Conservation (phyloP, 2,329 filamentous ascomycete genomes). For the Botrytis sinoallii region DNA sequence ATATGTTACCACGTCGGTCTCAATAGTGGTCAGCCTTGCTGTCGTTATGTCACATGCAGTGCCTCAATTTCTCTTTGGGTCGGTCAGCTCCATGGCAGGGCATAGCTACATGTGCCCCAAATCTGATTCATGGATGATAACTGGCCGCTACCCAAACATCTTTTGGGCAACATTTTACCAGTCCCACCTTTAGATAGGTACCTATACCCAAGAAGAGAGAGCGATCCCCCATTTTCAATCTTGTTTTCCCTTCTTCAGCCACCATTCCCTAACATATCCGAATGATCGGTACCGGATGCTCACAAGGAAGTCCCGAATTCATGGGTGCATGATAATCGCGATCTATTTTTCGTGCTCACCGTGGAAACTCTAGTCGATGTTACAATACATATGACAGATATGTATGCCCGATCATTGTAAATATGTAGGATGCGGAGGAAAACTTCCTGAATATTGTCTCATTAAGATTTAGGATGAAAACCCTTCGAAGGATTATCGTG, state of each 20-base stretch:
- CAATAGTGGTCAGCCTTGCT: neutral
- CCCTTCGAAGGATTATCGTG: neutral
- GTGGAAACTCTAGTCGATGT: constrained; percentile 1
- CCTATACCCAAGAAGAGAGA: neutral
- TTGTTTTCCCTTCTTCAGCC: neutral
- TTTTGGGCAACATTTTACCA: neutral
- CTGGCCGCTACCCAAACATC: neutral
- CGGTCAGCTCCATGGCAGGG: neutral
- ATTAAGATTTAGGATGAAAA: neutral
- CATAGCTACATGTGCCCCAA: neutral
- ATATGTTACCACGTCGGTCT: neutral
- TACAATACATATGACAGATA: neutral
- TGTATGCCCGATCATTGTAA: constrained; percentile 2
- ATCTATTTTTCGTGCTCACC: neutral
- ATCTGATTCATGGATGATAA: neutral
- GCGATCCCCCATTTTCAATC: neutral
- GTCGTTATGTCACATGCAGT: neutral
- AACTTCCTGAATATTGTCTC: neutral
- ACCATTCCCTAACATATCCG: neutral
- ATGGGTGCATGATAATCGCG: constrained; percentile 4
- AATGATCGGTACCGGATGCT: constrained; percentile 8
- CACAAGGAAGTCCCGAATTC: constrained; percentile 1
- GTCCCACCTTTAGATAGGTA: neutral
- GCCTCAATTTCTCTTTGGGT: neutral
- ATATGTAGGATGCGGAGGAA: neutral